phyloP scores from a whole-genome alignment of 192 early-diverging fungal genomes.

The Phycomyces blakesleeanus region DNA sequence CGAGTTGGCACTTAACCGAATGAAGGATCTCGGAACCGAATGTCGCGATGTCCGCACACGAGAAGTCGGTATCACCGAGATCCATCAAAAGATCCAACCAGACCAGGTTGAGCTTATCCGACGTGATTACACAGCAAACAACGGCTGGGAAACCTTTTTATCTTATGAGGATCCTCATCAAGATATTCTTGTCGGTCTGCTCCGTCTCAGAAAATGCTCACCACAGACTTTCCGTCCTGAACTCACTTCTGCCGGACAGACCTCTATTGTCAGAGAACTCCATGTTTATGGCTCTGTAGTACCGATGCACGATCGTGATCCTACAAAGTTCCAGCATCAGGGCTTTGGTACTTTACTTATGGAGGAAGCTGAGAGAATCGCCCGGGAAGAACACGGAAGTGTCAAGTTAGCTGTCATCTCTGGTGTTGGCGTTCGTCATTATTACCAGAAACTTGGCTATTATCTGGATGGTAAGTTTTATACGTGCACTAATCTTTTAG shows the following conservation, averaged over 20 bases:
- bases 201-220: slow-evolving; percentile 93
- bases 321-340: slow-evolving; percentile 99
- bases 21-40: slow-evolving; percentile 94
- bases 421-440: slow-evolving; percentile 95
- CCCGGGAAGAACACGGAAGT: slow-evolving; percentile 93
- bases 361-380: slow-evolving; percentile 99
- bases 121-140: slow-evolving; percentile 96
- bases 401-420: slow-evolving; percentile 95
- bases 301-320: slow-evolving; percentile 93
- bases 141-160: slow-evolving; percentile 99
- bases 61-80: slow-evolving; percentile 98
- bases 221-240: slow-evolving; percentile 86
- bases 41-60: slow-evolving; percentile 97
- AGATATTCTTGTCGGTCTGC: slow-evolving; percentile 93
- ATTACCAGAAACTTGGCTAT: slow-evolving; percentile 97
- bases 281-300: slow-evolving; percentile 98
- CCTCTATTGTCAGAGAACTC: slow-evolving; percentile 93
- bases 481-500: too few species aligned
- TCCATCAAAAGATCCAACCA: slow-evolving; percentile 92
- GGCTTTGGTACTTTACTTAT: slow-evolving; percentile 97
- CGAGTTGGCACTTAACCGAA: slow-evolving; percentile 90
- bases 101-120: slow-evolving; percentile 95
- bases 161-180: slow-evolving; percentile 96
- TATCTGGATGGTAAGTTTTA: slow-evolving; percentile 73
- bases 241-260: slow-evolving; percentile 70